Base-by-base conservation (phyloP, 1,284 basidiomycete genomes). In the Cryptococcus sp. region DNA sequence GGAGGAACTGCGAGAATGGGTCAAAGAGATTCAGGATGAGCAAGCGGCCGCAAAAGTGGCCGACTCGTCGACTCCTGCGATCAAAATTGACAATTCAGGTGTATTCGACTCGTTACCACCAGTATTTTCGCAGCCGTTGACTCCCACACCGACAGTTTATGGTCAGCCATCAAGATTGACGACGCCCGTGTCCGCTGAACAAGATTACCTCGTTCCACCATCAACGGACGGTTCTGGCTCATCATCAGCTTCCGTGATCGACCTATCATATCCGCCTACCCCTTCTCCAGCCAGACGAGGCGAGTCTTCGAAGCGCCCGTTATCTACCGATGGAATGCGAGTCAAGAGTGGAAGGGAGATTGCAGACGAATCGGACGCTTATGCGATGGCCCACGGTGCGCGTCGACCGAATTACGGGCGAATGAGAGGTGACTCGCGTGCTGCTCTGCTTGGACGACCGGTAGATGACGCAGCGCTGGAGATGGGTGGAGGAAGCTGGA, bases 1-100 rank as follows among this genome's bases (percentile, higher is more conserved):
- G 39, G 64, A 66, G 19, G 72, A 73, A 56, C 52, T 69, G 65
- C 55, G 66, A 39, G 66, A 68, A 26, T 73, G 70, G 66, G 51
- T 66, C 17, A 51, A 58, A 25, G 64, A 62, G 46, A 54, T 70
- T 23, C 60, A 68, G 45, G 48, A 52, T 26, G 51, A 62, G 43
- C 47, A 54, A 23, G 43, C 46, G 26, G 38, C 47, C 16, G 26
- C 7, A 17, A 26, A 40, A 50, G 22, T 38, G 37, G 13, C 39
- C 49, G 3, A 23, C 50, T 19, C 26, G 22, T 11, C 44, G 44
- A 49, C 47, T 49, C 47, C 34, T n/a, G 41, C 41, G 13, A 44
- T 44, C 19, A 44, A 15, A 44, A 22, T 44, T 8, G 41, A 44
- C 5, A 22, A 22, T 11, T 19, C n/a, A 6, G 41, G 4, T 4